Base-by-base conservation (phyloP, 192 early-diverging fungal genomes). In the Coemansia sp. region DNA sequence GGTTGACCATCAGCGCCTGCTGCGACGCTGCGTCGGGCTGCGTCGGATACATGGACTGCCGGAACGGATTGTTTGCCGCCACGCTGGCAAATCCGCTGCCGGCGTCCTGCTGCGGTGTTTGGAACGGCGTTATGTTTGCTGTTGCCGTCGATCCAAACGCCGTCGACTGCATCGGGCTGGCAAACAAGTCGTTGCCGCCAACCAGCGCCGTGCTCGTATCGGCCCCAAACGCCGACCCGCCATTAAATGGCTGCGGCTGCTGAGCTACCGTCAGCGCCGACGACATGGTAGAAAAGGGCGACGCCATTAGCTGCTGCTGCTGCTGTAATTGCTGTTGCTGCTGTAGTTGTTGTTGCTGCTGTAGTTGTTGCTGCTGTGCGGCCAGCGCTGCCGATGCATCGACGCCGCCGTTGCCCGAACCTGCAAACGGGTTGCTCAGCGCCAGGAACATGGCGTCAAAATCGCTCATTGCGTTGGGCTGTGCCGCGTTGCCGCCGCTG, bases 21-120 rank as follows among this genome's bases (percentile, higher is more conserved):
- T 75, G 71, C 29, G 53, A 36, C 14, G 29, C 27, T 17, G 27
- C 35, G 8, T 67, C 46, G 1, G 40, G 8, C 43, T 62, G 59
- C 2, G 51, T 28, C 27, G 72, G 72, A 38, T 53, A 75, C 72
- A 75, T 75, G 21, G 72, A 75, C 48, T 75, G 72, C 2, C 72
- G 62, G 42, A 75, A 75, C 32, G 72, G 72, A 34, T 75, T 75
- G 39, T 75, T 75, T 30, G 58, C 65, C 14, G 72, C 60, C 5
- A 68, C 72, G 45, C 27, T 46, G 49, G 9, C 45, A 10, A 41
- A 27, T 14, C 43, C 25, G 21, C 43, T 8, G 38, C 19, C 11
- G 17, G 8, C 38, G 36, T 29, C 22, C 27, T 22, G 29, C 42
- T 40, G 55, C 9, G 12, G 38, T 46, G 55, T 20, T 5, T 46